Evolutionary conservation across 2,329 filamentous ascomycete genomes (phyloP).

Genomic region (Myotisia sp.): DNA sequence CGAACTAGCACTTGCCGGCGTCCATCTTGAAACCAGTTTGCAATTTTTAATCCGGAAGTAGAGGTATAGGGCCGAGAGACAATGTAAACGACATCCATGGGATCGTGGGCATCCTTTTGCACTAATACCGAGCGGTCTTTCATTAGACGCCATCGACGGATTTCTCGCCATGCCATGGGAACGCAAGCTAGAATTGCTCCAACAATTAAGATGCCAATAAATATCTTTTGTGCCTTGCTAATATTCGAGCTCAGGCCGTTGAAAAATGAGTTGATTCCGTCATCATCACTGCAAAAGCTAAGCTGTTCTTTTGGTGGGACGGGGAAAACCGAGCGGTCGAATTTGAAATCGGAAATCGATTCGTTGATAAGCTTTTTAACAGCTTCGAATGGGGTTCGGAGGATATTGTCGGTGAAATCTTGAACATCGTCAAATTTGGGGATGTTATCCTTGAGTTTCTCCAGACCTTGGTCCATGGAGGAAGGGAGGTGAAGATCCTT

Average conservation of each 20-base stretch:
- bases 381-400: conserved; percentile 66
- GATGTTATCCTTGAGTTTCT: conserved; percentile 60
- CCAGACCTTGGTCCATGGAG: conserved; percentile 53
- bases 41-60: conserved; percentile 54
- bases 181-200: conserved; percentile 59
- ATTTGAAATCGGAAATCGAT: conserved; percentile 57
- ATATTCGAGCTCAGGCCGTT: conserved; percentile 52
- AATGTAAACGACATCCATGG: conserved; percentile 80
- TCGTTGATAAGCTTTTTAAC: conserved; percentile 60
- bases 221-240: conserved; percentile 55
- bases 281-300: conserved; percentile 76
- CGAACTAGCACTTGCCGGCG: conserved; percentile 58
- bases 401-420: conserved; percentile 61
- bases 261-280: conserved; percentile 74
- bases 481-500: conserved; percentile 55
- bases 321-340: conserved; percentile 65
- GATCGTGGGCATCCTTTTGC: conserved; percentile 52
- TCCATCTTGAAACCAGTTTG: conserved; percentile 46
- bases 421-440: conserved; percentile 73
- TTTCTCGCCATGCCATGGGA: conserved; percentile 69
- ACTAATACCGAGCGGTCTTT: conserved; percentile 55
- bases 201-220: conserved; percentile 59
- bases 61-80: conserved; percentile 67
- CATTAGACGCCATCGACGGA: conserved; percentile 60
- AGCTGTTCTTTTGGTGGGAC: conserved; percentile 70